Percentiles rank a stretch among this genome's conserved stretches.
These are phyloP conservation scores for Bipolaris bicolor DNA, from an alignment of 2,329 filamentous ascomycete genomes.

Conservation along the genomic window DNA sequence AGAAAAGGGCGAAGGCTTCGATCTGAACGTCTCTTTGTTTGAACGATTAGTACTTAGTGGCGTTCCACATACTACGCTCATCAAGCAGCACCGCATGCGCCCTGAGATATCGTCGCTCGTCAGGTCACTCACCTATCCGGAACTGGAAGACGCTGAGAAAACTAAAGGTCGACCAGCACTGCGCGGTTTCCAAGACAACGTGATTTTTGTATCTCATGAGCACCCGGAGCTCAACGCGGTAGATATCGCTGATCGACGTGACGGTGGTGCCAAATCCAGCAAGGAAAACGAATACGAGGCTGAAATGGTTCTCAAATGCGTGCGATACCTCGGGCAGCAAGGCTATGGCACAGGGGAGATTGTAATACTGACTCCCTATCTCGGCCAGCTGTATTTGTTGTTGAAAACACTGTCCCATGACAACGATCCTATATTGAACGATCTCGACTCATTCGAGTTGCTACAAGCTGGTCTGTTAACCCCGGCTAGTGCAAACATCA, in stretches of 20 bases:
- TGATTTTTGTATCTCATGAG: conserved; percentile 72
- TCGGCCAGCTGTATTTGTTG: conserved; percentile 70
- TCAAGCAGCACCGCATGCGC: conserved; percentile 70
- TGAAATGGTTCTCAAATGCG: conserved; percentile 67
- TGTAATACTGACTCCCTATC: conserved; percentile 74
- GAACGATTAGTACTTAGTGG: conserved; percentile 68
- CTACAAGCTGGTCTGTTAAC: conserved; percentile 67
- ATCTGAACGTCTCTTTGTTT: conserved; percentile 72
- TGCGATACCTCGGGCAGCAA: conserved; percentile 73
- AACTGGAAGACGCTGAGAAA: conserved; percentile 61
- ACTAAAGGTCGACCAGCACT: conserved; percentile 58
- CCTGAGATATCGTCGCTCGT: conserved; percentile 70
- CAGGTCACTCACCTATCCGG: conserved; percentile 65
- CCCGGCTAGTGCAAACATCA: conserved; percentile 57
- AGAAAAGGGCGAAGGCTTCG: conserved; percentile 68
- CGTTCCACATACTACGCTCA: conserved; percentile 60
- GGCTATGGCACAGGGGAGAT: conserved; percentile 70
- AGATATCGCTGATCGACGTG: conserved; percentile 56
- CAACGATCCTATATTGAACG: conserved; percentile 70
- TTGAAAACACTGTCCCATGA: conserved; percentile 59
- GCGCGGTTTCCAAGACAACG: conserved; percentile 63
- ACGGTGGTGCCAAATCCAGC: conserved; percentile 58
- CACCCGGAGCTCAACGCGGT: conserved; percentile 58
- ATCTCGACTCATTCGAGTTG: conserved; percentile 70
- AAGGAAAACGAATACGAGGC: conserved; percentile 71